Evolutionary conservation across 345 rosid species (phyloP), one percentile per base, ranked within the genome.

Genomic region (Gossypium ekmanianum): DNA sequence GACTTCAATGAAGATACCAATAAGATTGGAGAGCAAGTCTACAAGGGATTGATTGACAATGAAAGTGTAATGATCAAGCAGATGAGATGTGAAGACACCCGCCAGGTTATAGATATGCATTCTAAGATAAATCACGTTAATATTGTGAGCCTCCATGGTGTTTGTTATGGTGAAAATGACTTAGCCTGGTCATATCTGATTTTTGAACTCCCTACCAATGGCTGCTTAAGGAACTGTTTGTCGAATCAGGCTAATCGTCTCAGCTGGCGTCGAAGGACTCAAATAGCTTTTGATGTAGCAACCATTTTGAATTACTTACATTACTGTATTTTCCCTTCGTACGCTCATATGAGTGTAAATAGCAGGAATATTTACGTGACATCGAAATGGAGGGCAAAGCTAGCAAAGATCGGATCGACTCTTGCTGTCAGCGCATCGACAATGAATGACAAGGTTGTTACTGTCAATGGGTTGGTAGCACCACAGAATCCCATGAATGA

Each of bases 81-180:
- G 45, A 79, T 85, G 85, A 80, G 70, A 27, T 75, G 84, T 52
- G 85, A 85, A 62, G 90, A 85, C 10, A 82, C 82, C 8, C 78
- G 82, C 1, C 77, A 56, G 55, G 81, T 86, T 11, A 85, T 88
- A 16, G 85, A 85, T 41, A 79, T 78, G 51, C 88, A 83, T 73
- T 84, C 89, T 4, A 88, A 77, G 71, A 86, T 90, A 75, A 88
- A 88, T 76, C 89, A 88, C 79, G 78, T 79, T 57, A 88, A 88
- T 29, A 81, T 90, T 73, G 75, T 84, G 77, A 84, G 71, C 67
- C 77, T 86, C 47, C 63, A 76, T 22, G 94, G 94, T 48, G 87
- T 84, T 47, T 88, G 90, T 45, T 81, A 80, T 22, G 84, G 80
- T 43, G 84, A 88, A 50, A 71, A 66, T 44, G 78, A 77, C 10